Conservation (phyloP, 805 yeast genomes). For the Starmerella sp. region DNA sequence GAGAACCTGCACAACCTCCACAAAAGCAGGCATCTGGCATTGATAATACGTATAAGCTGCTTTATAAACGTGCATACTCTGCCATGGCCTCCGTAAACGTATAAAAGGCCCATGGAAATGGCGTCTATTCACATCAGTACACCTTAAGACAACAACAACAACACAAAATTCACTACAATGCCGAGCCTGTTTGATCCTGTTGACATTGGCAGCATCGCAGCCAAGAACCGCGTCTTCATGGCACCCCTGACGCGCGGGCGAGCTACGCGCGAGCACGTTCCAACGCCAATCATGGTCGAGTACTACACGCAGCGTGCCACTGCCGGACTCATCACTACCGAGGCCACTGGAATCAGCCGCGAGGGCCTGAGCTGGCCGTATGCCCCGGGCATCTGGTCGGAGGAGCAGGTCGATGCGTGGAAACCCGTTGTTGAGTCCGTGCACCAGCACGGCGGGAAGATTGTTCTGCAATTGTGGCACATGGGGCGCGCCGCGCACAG, state of each 20-base stretch:
- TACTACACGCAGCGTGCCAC: constrained; percentile 49
- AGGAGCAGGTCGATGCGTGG: constrained; percentile 28
- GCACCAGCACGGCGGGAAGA: constrained; percentile 23
- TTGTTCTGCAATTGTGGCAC: constrained; percentile 19
- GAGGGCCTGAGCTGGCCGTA: constrained; percentile 34
- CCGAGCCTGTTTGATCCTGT: constrained; percentile 28
- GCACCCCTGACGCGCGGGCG: constrained; percentile 44
- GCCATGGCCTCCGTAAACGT: too few relatives aligned
- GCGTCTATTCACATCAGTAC: too few relatives aligned
- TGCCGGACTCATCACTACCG: constrained; percentile 40
- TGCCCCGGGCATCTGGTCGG: constrained; percentile 26
- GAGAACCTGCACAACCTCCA: too few relatives aligned
- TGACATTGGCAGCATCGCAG: constrained; percentile 27
- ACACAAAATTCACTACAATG: not conserved
- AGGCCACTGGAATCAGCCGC: constrained; percentile 42
- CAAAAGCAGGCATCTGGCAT: too few relatives aligned
- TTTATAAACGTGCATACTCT: too few relatives aligned
- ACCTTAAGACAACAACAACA: too few relatives aligned
- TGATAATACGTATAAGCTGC: too few relatives aligned
- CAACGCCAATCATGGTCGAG: constrained; percentile 36
- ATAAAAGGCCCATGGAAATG: too few relatives aligned
- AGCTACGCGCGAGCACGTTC: constrained; percentile 27
- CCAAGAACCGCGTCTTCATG: constrained; percentile 33
- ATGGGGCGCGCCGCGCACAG: constrained; percentile 17
- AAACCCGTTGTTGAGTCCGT: constrained; percentile 28